Base-by-base conservation (phyloP, 495 filamentous ascomycete species). In the Paragyromitra xinjiangensis region DNA sequence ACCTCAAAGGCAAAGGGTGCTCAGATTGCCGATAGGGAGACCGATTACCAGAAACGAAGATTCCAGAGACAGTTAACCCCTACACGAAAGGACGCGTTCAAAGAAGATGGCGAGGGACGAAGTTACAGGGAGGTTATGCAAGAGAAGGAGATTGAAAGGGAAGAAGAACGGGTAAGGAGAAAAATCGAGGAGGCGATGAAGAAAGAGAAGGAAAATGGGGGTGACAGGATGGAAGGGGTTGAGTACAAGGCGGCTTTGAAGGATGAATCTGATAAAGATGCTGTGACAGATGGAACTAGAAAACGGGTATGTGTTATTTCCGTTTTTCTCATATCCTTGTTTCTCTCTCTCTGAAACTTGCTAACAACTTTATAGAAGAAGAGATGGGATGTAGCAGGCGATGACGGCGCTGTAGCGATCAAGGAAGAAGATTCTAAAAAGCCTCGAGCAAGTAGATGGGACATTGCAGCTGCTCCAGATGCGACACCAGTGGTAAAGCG, bases 11-110 rank as follows among this genome's bases (percentile, higher is more conserved):
- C 98, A 85, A 92, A 95, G 85, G 90, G 92, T 83, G 93, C 91
- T 26, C 90, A 94, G 81, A 97, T 99, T 83, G 88, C 91, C 22
- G 93, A 94, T 79, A 90, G 96, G 74, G 94, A 98, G 86, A 96
- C 94, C 69, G 95, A 98, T 82, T 99, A 99, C 82, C 96, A 99
- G 85, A 97, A 97, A 85, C 93, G 94, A 69, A 90, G 93, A 64
- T 94, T 95, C 82, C 89, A 95, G 81, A 93, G 95, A 59, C 92
- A 90, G 65, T 86, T 98, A 72, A 94, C 93, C 16, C 95, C 95
- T 8, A 95, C 93, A 8, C 89, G 94, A 83, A 94, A 92, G 69
- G 94, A 97, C 84, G 91, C 94, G 39, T 97, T 97, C 81, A 92
- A 92, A 42, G 88, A 87, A 72, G 87, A 89, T 71, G 80, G 64